A percentile compares a stretch with the other conserved stretches of the same genome.
These are phyloP conservation scores for Globisporangium acanthophoron DNA, from an alignment of 352 stramenopile genomes.

Conservation along the genomic window DNA sequence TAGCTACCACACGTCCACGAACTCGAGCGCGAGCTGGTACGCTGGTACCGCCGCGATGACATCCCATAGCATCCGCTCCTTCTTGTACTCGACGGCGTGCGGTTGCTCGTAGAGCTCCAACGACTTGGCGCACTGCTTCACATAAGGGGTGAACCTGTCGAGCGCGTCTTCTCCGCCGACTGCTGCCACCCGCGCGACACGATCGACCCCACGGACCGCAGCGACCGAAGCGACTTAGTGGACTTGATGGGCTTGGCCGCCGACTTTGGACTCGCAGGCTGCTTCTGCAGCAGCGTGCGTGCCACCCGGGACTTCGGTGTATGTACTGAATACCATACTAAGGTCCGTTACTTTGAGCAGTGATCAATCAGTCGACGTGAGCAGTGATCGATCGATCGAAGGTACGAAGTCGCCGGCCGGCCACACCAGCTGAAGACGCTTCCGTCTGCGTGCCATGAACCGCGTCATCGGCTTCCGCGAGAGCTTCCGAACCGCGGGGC, in stretches of 20 bases:
- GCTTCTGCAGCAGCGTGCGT: too few relatives aligned
- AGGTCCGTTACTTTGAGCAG: too few relatives aligned
- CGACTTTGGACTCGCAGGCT: too few relatives aligned
- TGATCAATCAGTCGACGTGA: too few relatives aligned
- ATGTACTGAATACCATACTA: too few relatives aligned
- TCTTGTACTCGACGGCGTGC: slow-evolving; percentile 27
- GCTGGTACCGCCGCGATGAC: slow-evolving; percentile 30
- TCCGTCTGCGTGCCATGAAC: neutral
- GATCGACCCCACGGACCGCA: neutral
- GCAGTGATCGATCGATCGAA: too few relatives aligned
- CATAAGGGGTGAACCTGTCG: slow-evolving; percentile 41
- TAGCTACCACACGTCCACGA: slow-evolving; percentile 22
- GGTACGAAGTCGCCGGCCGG: too few relatives aligned
- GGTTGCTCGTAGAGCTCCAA: slow-evolving; percentile 56
- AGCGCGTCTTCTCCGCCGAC: slow-evolving; percentile 17
- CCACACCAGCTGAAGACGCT: too few relatives aligned
- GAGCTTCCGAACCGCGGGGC: slow-evolving; percentile 6
- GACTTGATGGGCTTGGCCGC: neutral
- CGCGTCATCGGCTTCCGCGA: slow-evolving; percentile 4
- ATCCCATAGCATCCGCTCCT: slow-evolving; percentile 39
- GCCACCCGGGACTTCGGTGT: too few relatives aligned
- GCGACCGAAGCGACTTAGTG: neutral
- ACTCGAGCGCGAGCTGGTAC: slow-evolving; percentile 34
- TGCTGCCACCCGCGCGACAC: slow-evolving; percentile 1
- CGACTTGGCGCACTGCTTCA: slow-evolving; percentile 22